phyloP scores from a whole-genome alignment of 768 basidiomycete species.

The Suillus alpinus region DNA sequence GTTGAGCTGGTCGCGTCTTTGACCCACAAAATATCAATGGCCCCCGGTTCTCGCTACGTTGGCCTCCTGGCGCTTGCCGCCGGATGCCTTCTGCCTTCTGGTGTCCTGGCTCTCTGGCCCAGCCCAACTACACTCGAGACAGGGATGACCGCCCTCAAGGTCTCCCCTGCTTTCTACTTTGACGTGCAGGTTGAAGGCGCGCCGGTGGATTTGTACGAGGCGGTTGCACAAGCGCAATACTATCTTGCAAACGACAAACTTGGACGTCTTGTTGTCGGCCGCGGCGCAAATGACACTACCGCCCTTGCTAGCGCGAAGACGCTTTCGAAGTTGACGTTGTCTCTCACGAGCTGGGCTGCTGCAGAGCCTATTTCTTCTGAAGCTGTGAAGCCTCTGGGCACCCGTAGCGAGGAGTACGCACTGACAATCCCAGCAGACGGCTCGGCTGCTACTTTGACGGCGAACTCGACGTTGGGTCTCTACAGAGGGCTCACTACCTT shows the following conservation, averaged over 20 bases:
- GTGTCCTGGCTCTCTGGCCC: constrained; percentile 30
- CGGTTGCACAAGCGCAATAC: constrained; percentile 28
- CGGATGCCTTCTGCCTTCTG: constrained; percentile 1
- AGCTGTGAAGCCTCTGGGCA: constrained; percentile 31
- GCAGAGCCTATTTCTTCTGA: constrained; percentile 34
- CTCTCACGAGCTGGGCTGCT: constrained; percentile 16
- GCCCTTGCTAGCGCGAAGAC: constrained; percentile 23
- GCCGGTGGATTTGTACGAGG: constrained; percentile 33
- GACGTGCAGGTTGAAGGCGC: constrained; percentile 21
- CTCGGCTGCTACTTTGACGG: constrained; percentile 33
- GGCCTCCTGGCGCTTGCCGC: constrained; percentile 11
- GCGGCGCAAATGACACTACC: constrained; percentile 31
- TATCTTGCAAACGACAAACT: constrained; percentile 36
- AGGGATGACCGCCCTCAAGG: constrained; percentile 24
- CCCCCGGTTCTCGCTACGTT: constrained; percentile 5
- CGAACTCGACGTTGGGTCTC: constrained; percentile 49
- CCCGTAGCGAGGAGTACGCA: constrained; percentile 44
- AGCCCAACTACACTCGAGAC: constrained; percentile 25
- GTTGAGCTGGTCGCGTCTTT: not conserved
- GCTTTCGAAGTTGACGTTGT: constrained; percentile 27
- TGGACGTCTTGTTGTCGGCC: constrained; percentile 39
- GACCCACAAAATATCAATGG: constrained; percentile 3
- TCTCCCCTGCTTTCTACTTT: constrained; percentile 27
- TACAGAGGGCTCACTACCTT: constrained; percentile 57
- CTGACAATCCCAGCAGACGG: constrained; percentile 39